phyloP scores from a whole-genome alignment of 208 protist genomes.

The Trypanosoma avium region DNA sequence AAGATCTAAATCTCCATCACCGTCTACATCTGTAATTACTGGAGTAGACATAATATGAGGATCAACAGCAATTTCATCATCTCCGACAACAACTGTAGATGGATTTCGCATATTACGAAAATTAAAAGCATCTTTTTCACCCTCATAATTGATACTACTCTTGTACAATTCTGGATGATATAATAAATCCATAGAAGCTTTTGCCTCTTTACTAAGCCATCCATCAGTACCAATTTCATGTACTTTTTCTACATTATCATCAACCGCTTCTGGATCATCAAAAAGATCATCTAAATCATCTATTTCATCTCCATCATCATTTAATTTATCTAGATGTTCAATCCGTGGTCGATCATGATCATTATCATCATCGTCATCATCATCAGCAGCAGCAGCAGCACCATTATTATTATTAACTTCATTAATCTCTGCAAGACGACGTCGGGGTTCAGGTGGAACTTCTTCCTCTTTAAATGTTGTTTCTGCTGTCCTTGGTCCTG shows the following conservation, averaged over 20 bases:
- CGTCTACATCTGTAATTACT: conserved; percentile 83
- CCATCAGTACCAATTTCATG: conserved; percentile 41
- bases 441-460: too few species aligned
- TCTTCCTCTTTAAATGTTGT: too few species aligned
- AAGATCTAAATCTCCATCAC: conserved; percentile 82
- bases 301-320: conserved; percentile 24
- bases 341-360: too few species aligned
- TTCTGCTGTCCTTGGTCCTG: background rate
- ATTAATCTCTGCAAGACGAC: background rate
- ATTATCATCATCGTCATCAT: conserved; percentile 18
- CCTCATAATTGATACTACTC: conserved; percentile 27
- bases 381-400: background rate
- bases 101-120: conserved; percentile 35
- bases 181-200: conserved; percentile 67
- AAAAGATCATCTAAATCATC: background rate
- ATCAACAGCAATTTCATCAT: conserved; percentile 82
- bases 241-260: background rate
- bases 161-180: conserved; percentile 72
- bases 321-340: too few species aligned
- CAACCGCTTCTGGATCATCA: background rate
- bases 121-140: conserved; percentile 38
- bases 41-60: conserved; percentile 88
- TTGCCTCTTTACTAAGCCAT: conserved; percentile 68
- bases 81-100: conserved; percentile 17
- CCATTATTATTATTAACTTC: conserved; percentile 8